phyloP scores from a whole-genome alignment of 2,329 filamentous ascomycete species.

The Nemania sp. region DNA sequence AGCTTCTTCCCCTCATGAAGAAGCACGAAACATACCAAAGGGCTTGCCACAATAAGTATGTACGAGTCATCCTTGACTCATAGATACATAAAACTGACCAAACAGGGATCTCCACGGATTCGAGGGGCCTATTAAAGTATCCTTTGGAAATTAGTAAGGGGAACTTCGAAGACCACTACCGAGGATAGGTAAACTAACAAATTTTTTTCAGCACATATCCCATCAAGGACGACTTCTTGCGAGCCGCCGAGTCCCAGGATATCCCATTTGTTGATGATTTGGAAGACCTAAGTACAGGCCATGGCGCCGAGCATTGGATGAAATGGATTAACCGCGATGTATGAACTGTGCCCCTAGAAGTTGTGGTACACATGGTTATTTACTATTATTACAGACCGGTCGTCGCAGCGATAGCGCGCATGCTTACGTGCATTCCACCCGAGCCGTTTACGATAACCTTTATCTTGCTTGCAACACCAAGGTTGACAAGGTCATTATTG shows the following conservation, averaged over 20 bases:
- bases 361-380: not conserved
- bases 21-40: constrained; percentile 85
- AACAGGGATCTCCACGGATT: constrained; percentile 76
- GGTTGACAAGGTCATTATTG: constrained; percentile 80
- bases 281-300: constrained; percentile 75
- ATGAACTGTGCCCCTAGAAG: constrained; percentile 36
- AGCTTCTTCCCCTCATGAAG: constrained; percentile 80
- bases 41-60: constrained; percentile 68
- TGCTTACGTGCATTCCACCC: constrained; percentile 81
- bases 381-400: constrained; percentile 62
- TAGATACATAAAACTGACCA: constrained; percentile 32
- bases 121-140: constrained; percentile 85
- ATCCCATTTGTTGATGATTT: constrained; percentile 81
- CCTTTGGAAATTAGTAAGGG: constrained; percentile 76
- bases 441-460: constrained; percentile 75
- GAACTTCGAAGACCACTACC: not conserved
- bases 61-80: not conserved
- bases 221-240: constrained; percentile 83
- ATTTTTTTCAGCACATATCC: constrained; percentile 72
- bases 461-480: constrained; percentile 82
- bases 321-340: constrained; percentile 84
- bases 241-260: constrained; percentile 77
- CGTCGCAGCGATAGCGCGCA: constrained; percentile 82
- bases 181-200: constrained; percentile 28
- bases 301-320: constrained; percentile 84